Conservation (phyloP, 495 filamentous ascomycete genomes). For the Staphylotrichum tortipilum region DNA sequence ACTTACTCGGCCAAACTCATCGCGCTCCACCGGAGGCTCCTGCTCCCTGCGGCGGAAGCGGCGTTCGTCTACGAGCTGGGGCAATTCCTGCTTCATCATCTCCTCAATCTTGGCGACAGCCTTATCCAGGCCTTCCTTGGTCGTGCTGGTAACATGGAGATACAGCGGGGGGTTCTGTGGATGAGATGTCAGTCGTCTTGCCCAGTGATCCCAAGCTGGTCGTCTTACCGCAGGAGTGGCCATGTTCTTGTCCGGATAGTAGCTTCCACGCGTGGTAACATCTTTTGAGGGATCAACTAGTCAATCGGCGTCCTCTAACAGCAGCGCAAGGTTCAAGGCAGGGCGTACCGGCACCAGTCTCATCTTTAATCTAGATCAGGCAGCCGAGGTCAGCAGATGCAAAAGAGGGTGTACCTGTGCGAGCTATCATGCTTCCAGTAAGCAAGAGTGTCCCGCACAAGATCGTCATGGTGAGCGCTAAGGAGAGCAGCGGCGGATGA, state of each 20-base stretch:
- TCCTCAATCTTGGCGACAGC: conserved; percentile 82
- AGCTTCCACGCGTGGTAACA: conserved; percentile 95
- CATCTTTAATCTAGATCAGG: conserved; percentile 99
- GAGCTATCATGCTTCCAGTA: conserved; percentile 73
- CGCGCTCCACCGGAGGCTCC: conserved; percentile 80
- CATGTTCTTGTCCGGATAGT: conserved; percentile 96
- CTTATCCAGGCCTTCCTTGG: conserved; percentile 81
- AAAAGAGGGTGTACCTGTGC: conserved; percentile 63
- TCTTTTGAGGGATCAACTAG: conserved; percentile 63
- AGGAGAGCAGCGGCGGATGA: conserved; percentile 26
- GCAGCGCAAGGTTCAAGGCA: conserved; percentile 34
- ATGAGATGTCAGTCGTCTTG: conserved; percentile 7
- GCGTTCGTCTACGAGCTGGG: conserved; percentile 90
- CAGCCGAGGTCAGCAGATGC: conserved; percentile 93
- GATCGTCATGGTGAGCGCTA: conserved; percentile 27
- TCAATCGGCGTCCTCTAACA: conserved; percentile 48
- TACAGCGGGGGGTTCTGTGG: conserved; percentile 85
- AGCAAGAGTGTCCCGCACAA: conserved; percentile 68
- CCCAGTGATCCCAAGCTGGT: neutral
- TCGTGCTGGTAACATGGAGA: conserved; percentile 89
- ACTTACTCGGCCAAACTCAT: conserved; percentile 86
- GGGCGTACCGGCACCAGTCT: conserved; percentile 99
- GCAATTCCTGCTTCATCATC: conserved; percentile 91
- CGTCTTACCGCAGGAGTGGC: conserved; percentile 77
- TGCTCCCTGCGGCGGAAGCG: conserved; percentile 84